These are phyloP conservation scores for Inga leiocalycina DNA, from an alignment of 306 rosid genomes.

Conservation along the genomic window DNA sequence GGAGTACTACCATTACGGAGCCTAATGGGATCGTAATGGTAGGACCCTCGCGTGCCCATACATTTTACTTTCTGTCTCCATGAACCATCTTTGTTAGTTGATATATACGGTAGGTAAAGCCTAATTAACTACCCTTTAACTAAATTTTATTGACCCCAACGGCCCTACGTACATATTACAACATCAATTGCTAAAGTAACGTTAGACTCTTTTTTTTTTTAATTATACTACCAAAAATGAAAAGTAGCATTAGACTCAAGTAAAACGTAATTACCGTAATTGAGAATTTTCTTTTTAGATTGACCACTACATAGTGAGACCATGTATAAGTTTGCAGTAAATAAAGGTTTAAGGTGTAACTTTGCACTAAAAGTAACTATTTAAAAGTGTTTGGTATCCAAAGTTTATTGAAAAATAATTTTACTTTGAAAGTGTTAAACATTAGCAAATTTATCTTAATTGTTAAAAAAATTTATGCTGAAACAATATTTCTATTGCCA, in stretches of 20 bases:
- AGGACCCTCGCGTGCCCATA: neutral
- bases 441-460: too few relatives aligned
- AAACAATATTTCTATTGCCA: slow-evolving; percentile 28
- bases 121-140: slow-evolving; percentile 37
- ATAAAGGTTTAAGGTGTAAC: too few relatives aligned
- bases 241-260: neutral
- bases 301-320: neutral
- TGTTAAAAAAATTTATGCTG: too few relatives aligned
- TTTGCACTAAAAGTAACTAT: too few relatives aligned
- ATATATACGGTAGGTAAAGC: slow-evolving; percentile 35
- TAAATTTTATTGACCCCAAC: neutral
- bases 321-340: too few relatives aligned
- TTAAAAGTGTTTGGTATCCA: too few relatives aligned
- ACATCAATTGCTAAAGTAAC: neutral
- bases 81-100: slow-evolving; percentile 1
- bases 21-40: neutral
- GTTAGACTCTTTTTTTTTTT: neutral
- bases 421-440: too few relatives aligned
- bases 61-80: neutral
- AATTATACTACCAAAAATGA: neutral
- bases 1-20: neutral
- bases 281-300: neutral
- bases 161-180: neutral
- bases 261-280: neutral
- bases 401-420: too few relatives aligned